These are phyloP conservation scores for Epichloe hybrida DNA, from an alignment of 2,329 filamentous ascomycete genomes.

Conservation along the genomic window DNA sequence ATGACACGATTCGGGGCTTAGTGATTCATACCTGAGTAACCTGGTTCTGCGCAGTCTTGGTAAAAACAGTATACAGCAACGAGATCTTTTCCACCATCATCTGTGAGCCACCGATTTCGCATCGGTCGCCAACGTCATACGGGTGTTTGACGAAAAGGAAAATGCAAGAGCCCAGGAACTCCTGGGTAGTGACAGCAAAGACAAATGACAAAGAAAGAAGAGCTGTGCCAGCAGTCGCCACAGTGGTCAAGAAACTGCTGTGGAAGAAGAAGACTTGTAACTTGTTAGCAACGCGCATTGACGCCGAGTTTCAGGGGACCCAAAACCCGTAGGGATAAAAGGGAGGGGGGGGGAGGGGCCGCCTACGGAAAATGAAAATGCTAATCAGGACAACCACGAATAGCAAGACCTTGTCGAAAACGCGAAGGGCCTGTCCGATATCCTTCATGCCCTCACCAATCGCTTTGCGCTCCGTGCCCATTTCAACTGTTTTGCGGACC, in stretches of 20 bases:
- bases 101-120: constrained; percentile 59
- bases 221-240: constrained; percentile 82
- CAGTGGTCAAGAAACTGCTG: constrained; percentile 67
- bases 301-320: background rate
- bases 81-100: constrained; percentile 90
- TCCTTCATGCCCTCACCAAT: constrained; percentile 93
- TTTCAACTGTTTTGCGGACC: constrained; percentile 73
- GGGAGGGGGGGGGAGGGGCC: too few species aligned
- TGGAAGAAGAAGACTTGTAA: constrained; percentile 68
- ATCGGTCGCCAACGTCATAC: constrained; percentile 87
- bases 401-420: constrained; percentile 75
- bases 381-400: constrained; percentile 69
- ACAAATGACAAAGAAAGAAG: constrained; percentile 94
- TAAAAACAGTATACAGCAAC: constrained; percentile 84
- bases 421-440: constrained; percentile 84
- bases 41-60: constrained; percentile 68
- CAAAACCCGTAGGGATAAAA: too few species aligned
- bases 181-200: constrained; percentile 81
- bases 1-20: background rate
- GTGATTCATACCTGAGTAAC: constrained; percentile 37
- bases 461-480: constrained; percentile 74
- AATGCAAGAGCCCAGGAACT: constrained; percentile 95
- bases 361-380: constrained; percentile 68
- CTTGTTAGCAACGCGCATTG: background rate
- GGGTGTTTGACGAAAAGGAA: constrained; percentile 99